Conservation (phyloP, 257 asterid species). For the Leonotis leonurus region DNA sequence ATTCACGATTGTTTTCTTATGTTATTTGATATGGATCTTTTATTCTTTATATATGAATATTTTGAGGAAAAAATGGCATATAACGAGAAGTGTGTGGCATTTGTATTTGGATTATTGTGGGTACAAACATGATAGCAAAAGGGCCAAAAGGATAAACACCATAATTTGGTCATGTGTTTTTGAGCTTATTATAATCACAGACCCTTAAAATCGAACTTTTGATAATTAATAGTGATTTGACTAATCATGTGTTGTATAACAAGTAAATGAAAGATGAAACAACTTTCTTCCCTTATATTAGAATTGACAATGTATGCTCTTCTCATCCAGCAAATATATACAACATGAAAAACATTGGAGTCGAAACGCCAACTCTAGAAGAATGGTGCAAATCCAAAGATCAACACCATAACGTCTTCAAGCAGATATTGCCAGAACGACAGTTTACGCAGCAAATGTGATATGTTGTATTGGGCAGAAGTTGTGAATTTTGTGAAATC, state of each 20-base stretch:
- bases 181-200: background rate
- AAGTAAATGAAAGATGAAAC: no score
- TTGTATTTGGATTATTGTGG: background rate
- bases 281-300: no score
- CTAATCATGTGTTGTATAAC: no score
- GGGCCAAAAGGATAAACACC: background rate
- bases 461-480: no score
- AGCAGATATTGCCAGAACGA: no score
- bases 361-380: constrained; percentile 47
- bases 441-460: no score
- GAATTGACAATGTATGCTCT: no score
- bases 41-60: background rate
- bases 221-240: background rate
- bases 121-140: background rate
- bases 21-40: background rate
- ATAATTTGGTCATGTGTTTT: background rate
- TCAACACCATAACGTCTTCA: no score
- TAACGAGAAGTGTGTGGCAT: background rate
- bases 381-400: constrained; percentile 44
- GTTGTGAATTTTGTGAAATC: no score
- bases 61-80: background rate
- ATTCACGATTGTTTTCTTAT: background rate
- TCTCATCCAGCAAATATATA: constrained; percentile 42
- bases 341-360: constrained; percentile 73
- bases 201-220: background rate